Evolutionary conservation across 2,329 filamentous ascomycete species (phyloP).

Genomic region (Talaromyces sp.): DNA sequence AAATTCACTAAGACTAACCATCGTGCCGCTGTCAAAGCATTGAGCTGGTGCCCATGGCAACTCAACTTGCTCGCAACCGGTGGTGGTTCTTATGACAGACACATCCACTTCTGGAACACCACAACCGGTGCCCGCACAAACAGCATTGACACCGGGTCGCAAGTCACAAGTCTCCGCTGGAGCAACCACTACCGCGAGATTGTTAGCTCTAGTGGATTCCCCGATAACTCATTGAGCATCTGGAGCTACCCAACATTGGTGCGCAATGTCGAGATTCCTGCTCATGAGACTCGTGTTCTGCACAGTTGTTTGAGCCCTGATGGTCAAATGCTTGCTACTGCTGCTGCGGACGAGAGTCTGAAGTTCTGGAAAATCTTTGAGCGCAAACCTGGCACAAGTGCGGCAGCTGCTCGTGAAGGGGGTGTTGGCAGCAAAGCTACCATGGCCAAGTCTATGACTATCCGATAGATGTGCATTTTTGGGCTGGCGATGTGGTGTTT

Average conservation of each 20-base stretch:
- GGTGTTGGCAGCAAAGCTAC: conserved; percentile 73
- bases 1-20: conserved; percentile 99
- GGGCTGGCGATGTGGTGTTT: background rate
- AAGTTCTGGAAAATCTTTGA: conserved; percentile 99
- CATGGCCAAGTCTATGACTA: conserved; percentile 93
- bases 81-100: conserved; percentile 90
- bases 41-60: conserved; percentile 99
- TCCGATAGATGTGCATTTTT: conserved; percentile 56
- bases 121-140: conserved; percentile 96
- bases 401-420: conserved; percentile 60
- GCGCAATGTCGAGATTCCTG: conserved; percentile 95
- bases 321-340: conserved; percentile 95
- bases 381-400: conserved; percentile 80
- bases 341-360: conserved; percentile 90
- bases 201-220: conserved; percentile 94
- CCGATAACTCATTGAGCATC: conserved; percentile 98
- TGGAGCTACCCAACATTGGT: conserved; percentile 98
- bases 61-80: conserved; percentile 94
- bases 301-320: conserved; percentile 97
- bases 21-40: conserved; percentile 95
- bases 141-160: conserved; percentile 97
- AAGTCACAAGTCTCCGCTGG: conserved; percentile 95
- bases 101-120: conserved; percentile 99
- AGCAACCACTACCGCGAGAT: conserved; percentile 97
- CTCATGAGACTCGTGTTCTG: conserved; percentile 92